phyloP scores from a whole-genome alignment of 1,139 yeast species.

The Pichia cactophila region DNA sequence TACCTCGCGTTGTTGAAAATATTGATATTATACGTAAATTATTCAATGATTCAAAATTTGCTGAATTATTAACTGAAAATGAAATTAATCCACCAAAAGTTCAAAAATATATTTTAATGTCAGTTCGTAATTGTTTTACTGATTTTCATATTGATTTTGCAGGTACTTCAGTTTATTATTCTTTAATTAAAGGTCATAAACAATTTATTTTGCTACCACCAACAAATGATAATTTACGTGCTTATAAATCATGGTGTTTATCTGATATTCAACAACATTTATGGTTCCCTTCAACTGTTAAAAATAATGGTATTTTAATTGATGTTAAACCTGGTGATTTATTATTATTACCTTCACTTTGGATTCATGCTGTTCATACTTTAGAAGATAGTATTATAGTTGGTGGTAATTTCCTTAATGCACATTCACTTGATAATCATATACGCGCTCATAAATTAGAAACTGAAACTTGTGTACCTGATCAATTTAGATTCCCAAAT shows the following conservation, averaged over 20 bases:
- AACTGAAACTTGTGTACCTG: slow-evolving; percentile 60
- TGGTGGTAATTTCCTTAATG: slow-evolving; percentile 80
- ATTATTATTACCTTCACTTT: slow-evolving; percentile 80
- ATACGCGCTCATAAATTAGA: slow-evolving; percentile 57
- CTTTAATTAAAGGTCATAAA: slow-evolving; percentile 66
- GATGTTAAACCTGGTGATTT: slow-evolving; percentile 63
- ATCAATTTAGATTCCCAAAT: slow-evolving; percentile 69
- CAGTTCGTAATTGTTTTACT: slow-evolving; percentile 72
- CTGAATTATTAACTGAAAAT: slow-evolving; percentile 8
- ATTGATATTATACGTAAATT: slow-evolving; percentile 64
- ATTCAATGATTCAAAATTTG: slow-evolving; percentile 35
- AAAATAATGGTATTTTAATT: slow-evolving; percentile 54
- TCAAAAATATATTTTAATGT: slow-evolving; percentile 80
- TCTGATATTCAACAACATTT: slow-evolving; percentile 53
- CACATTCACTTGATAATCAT: slow-evolving; percentile 56
- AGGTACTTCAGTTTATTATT: slow-evolving; percentile 87
- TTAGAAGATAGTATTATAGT: slow-evolving; percentile 74
- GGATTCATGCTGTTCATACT: slow-evolving; percentile 89
- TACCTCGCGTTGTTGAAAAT: slow-evolving; percentile 63
- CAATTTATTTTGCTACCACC: slow-evolving; percentile 78
- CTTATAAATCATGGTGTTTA: slow-evolving; percentile 68
- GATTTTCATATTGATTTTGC: slow-evolving; percentile 92
- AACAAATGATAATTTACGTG: slow-evolving; percentile 47
- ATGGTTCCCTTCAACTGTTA: slow-evolving; percentile 54
- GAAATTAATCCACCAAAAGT: slow-evolving; percentile 48